phyloP scores from a whole-genome alignment of 768 basidiomycete genomes.

The Baorangia bicolor region DNA sequence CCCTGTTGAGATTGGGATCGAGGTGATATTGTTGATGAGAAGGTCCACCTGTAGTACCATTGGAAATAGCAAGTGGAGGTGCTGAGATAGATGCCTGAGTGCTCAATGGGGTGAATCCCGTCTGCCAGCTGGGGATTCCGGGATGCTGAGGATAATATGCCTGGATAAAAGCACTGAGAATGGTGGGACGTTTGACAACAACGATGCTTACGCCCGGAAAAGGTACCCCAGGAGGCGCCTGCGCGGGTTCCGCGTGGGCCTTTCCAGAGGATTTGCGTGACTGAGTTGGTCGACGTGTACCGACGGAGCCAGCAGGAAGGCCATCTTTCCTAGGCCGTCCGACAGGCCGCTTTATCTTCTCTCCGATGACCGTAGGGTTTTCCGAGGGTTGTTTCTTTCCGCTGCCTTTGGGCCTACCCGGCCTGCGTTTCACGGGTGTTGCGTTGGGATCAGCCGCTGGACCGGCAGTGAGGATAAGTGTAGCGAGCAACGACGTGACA shows the following conservation, averaged over 20 bases:
- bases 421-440: slow-evolving; percentile 57
- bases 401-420: slow-evolving; percentile 78
- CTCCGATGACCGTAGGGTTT: slow-evolving; percentile 37
- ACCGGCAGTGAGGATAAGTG: slow-evolving; percentile 5
- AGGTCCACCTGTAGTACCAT: slow-evolving; percentile 13
- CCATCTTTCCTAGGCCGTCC: slow-evolving; percentile 83
- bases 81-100: slow-evolving; percentile 31
- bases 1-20: slow-evolving; percentile 53
- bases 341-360: slow-evolving; percentile 74
- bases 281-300: slow-evolving; percentile 41
- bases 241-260: slow-evolving; percentile 17
- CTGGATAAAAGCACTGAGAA: slow-evolving; percentile 16
- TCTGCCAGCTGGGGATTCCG: slow-evolving; percentile 31
- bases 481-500: background rate
- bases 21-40: slow-evolving; percentile 33
- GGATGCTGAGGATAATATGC: slow-evolving; percentile 35
- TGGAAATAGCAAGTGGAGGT: slow-evolving; percentile 36
- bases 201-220: slow-evolving; percentile 30
- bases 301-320: slow-evolving; percentile 71
- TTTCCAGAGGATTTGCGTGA: slow-evolving; percentile 40
- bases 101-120: slow-evolving; percentile 28
- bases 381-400: slow-evolving; percentile 61
- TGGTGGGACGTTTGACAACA: background rate
- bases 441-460: slow-evolving; percentile 28
- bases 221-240: slow-evolving; percentile 28